Percentiles rank a stretch among this genome's conserved stretches.
Conservation (phyloP, 768 basidiomycete species). For the Lactarius akahatsu region DNA sequence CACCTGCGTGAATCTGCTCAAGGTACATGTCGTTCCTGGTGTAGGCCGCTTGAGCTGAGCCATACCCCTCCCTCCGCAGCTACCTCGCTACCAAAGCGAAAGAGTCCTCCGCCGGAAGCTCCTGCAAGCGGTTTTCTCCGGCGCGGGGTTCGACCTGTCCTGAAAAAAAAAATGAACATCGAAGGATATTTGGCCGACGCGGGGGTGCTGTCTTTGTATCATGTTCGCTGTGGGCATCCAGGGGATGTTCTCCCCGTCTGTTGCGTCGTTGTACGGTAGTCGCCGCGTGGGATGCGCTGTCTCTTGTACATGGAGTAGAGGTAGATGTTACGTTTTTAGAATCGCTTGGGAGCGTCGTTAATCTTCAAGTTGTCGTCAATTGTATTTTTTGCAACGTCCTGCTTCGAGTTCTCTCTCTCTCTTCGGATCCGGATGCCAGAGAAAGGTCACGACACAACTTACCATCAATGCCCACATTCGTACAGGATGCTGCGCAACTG, state of each 20-base stretch:
- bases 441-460: too few species aligned
- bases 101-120: slow-evolving; percentile 68
- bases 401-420: too few species aligned
- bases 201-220: background rate
- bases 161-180: slow-evolving; percentile 34
- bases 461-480: too few species aligned
- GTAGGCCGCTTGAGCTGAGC: background rate
- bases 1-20: slow-evolving; percentile 90
- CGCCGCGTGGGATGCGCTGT: background rate
- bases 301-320: background rate
- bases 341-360: background rate
- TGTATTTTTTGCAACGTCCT: background rate
- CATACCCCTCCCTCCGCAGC: slow-evolving; percentile 39
- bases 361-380: too few species aligned
- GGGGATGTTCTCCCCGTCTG: too few species aligned
- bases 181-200: background rate
- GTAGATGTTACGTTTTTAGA: background rate
- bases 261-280: too few species aligned
- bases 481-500: too few species aligned
- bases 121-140: slow-evolving; percentile 80
- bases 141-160: slow-evolving; percentile 92
- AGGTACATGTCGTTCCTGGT: slow-evolving; percentile 46
- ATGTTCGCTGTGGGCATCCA: too few species aligned
- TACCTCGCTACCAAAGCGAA: slow-evolving; percentile 69
- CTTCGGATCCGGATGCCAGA: too few species aligned